Percentiles rank a stretch among this genome's conserved stretches.
Conservation (phyloP, 352 stramenopile species). For the Pythium folliculosum region DNA sequence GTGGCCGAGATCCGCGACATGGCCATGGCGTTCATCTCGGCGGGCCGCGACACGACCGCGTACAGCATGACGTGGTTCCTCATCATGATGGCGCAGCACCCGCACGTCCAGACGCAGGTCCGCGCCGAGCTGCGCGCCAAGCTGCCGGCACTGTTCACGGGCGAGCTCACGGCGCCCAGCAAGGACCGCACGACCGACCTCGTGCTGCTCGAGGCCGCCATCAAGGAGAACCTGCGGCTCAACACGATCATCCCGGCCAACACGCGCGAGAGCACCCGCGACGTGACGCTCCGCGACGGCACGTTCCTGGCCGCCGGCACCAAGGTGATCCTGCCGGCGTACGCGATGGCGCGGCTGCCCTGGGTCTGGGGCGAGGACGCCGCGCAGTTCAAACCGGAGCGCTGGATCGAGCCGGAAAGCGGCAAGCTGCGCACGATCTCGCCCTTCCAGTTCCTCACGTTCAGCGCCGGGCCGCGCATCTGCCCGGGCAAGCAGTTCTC, state of each 20-base stretch:
- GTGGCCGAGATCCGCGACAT: conserved; percentile 67
- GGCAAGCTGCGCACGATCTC: conserved; percentile 44
- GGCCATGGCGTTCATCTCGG: conserved; percentile 70
- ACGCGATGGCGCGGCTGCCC: conserved; percentile 52
- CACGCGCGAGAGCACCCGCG: conserved; percentile 41
- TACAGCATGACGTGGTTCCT: conserved; percentile 72
- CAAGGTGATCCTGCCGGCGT: conserved; percentile 51
- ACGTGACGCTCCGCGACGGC: conserved; percentile 62
- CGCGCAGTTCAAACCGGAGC: conserved; percentile 61
- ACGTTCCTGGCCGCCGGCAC: conserved; percentile 53
- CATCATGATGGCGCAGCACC: conserved; percentile 66
- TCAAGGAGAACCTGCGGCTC: conserved; percentile 69
- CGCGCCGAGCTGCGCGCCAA: conserved; percentile 42
- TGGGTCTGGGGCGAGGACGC: conserved; percentile 69
- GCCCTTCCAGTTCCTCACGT: conserved; percentile 68
- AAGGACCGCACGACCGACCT: conserved; percentile 56
- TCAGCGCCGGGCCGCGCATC: conserved; percentile 57
- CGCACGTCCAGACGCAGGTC: conserved; percentile 44
- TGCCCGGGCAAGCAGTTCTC: conserved; percentile 65
- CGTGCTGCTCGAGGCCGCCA: conserved; percentile 62
- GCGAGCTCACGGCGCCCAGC: conserved; percentile 25
- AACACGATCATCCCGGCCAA: conserved; percentile 62
- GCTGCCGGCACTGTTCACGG: conserved; percentile 38
- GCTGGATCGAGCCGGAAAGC: conserved; percentile 53
- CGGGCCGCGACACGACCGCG: conserved; percentile 76